Conservation (phyloP, 345 rosid species). For the Melastoma malabathricum region DNA sequence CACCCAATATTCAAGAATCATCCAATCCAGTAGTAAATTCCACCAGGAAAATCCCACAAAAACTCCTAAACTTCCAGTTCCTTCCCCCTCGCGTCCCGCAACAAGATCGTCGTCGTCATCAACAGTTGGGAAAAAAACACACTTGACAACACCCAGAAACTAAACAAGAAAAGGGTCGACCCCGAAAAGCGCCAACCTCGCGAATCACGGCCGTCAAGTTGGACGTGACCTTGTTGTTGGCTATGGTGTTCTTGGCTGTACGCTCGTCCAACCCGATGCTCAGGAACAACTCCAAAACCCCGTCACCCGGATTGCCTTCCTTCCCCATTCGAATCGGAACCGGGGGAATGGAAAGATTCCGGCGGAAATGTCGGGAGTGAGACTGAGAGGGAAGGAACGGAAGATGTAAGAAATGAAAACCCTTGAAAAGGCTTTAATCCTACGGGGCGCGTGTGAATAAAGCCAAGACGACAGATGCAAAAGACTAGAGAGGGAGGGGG, state of each 20-base stretch:
- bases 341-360: too few species aligned
- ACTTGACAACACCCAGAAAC: neutral
- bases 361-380: too few species aligned
- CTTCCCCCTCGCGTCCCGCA: neutral
- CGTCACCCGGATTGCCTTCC: conserved; percentile 21
- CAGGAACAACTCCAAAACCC: conserved; percentile 47
- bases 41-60: neutral
- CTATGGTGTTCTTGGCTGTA: conserved; percentile 63
- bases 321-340: conserved; percentile 15
- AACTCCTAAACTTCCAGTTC: neutral
- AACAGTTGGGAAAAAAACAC: neutral
- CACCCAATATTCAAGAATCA: too few species aligned
- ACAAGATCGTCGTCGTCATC: neutral
- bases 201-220: conserved; percentile 67
- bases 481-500: too few species aligned
- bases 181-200: conserved; percentile 36
- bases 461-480: too few species aligned
- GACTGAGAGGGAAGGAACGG: too few species aligned
- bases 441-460: too few species aligned
- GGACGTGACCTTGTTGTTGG: conserved; percentile 72
- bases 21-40: too few species aligned
- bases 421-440: too few species aligned
- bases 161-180: conserved; percentile 1
- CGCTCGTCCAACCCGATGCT: conserved; percentile 77
- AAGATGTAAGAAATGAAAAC: too few species aligned